Base-by-base conservation (phyloP, 2,329 filamentous ascomycete species). In the Salinomyces thailandicus region DNA sequence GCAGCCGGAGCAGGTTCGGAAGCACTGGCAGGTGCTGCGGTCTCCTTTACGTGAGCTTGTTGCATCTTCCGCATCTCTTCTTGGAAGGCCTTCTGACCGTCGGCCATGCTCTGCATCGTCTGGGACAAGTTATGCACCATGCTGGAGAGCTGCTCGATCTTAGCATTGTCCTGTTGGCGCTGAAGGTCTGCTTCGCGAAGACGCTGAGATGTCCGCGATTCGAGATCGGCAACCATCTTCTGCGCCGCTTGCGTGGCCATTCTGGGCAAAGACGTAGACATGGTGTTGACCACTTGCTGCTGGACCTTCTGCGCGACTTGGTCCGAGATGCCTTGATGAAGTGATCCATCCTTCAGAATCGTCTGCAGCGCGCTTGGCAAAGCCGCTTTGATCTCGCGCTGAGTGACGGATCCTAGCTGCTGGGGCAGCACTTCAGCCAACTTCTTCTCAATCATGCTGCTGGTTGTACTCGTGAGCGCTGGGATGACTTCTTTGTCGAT, bases 401-500 rank as follows among this genome's bases (percentile, higher is more conserved):
- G 76, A 29, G 93, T 61, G 2, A 71, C 67, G 27, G 71, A 69
- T n/a, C 75, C 69, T 26, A 93, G 61, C 35, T 81, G 72, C 46
- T 33, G 15, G 12, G 75, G 73, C 37, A 95, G 63, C 42, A 77
- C 76, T 45, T 74, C 70, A 38, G 75, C 72, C 16, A 96, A 68
- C 54, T 84, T 77, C 43, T 81, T 79, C 37, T 80, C 73, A 18
- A 94, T 69, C 4, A 79, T 72, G 43, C 76, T 73, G 30, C 75
- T 70, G 11, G 83, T 77, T 28, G 79, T 69, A 35, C 78, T 72
- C 27, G 77, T 73, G 38, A 96, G 66, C 19, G 78, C 69, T 8
- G 91, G 89, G 35, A 94, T 67, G 30, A 95, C 75, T 11, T 77
- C 71, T 37, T 77, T 71, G 43, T 84, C 74, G 46, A 94, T 84